A percentile compares a stretch with the other conserved stretches of the same genome.
Evolutionary conservation across 768 basidiomycete genomes (phyloP).

Genomic region (Phaeotremella skinneri): DNA sequence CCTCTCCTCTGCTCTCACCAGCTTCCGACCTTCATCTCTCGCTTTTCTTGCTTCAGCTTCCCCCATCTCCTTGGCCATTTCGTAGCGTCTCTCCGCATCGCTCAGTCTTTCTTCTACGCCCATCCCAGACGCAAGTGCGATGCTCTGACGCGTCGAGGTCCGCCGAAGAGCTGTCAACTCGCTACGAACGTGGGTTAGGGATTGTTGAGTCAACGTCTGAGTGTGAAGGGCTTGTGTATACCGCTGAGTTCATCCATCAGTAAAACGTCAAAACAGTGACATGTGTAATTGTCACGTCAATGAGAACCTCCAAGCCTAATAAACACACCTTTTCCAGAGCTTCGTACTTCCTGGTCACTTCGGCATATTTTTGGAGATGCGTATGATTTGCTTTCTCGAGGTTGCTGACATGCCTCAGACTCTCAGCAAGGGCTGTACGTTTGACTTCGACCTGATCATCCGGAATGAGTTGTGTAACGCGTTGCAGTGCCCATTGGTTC

Average conservation of each 20-base stretch:
- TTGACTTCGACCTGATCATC: slow-evolving; percentile 33
- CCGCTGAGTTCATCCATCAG: slow-evolving; percentile 26
- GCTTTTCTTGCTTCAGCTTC: slow-evolving; percentile 32
- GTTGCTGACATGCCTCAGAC: slow-evolving; percentile 30
- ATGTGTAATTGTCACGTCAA: neutral
- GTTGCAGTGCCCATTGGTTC: neutral
- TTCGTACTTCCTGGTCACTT: slow-evolving; percentile 43
- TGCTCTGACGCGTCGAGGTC: slow-evolving; percentile 33
- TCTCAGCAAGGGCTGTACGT: slow-evolving; percentile 34
- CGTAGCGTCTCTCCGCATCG: slow-evolving; percentile 39
- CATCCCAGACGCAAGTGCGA: slow-evolving; percentile 33
- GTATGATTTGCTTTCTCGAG: slow-evolving; percentile 43
- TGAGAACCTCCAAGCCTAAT: neutral
- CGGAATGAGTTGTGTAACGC: neutral
- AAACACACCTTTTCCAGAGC: slow-evolving; percentile 46
- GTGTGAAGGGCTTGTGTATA: slow-evolving; percentile 49
- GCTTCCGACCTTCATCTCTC: slow-evolving; percentile 37
- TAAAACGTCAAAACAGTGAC: neutral
- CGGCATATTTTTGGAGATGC: slow-evolving; percentile 40
- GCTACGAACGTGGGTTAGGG: slow-evolving; percentile 48
- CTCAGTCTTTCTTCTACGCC: slow-evolving; percentile 39
- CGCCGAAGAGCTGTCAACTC: slow-evolving; percentile 42
- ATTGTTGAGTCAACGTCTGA: slow-evolving; percentile 48
- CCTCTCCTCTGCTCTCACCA: slow-evolving; percentile 39
- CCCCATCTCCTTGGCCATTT: slow-evolving; percentile 35